phyloP scores from a whole-genome alignment of 257 asterid species.

The Capsicum baccatum region DNA sequence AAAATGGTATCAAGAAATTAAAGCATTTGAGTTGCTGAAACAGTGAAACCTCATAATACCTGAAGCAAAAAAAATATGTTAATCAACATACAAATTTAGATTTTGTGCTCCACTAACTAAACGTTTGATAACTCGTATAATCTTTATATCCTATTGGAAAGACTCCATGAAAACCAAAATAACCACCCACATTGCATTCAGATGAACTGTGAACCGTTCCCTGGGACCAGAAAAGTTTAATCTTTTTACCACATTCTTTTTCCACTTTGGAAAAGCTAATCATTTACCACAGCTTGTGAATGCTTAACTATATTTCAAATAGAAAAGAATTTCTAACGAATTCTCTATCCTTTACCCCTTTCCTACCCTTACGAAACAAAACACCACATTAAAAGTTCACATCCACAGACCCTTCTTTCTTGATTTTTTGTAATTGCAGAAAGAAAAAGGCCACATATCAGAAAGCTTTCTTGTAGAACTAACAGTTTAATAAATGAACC shows the following conservation, averaged over 20 bases:
- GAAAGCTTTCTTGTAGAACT: not conserved
- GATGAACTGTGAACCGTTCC: not conserved
- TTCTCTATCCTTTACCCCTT: not conserved
- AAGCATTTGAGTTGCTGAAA: not conserved
- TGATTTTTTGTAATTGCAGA: conserved; percentile 1
- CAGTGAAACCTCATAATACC: not conserved
- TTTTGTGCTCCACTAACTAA: not conserved
- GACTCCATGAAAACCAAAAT: not conserved
- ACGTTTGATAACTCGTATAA: not conserved
- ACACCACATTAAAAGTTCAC: not conserved
- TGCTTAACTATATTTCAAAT: not conserved
- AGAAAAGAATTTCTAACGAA: not conserved
- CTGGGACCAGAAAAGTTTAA: not conserved
- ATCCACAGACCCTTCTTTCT: conserved; percentile 4
- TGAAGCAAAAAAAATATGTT: not conserved
- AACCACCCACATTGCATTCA: not conserved
- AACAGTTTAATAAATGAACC: not conserved
- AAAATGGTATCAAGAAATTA: conserved; percentile 57
- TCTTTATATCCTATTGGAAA: not conserved
- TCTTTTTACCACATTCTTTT: not conserved
- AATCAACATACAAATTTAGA: not conserved
- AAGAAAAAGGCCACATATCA: conserved; percentile 2
- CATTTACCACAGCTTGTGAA: not conserved
- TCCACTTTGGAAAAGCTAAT: not conserved
- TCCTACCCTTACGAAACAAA: not conserved